These are phyloP conservation scores for Tolypocladium nubicola DNA, from an alignment of 2,329 filamentous ascomycete genomes.

Conservation along the genomic window DNA sequence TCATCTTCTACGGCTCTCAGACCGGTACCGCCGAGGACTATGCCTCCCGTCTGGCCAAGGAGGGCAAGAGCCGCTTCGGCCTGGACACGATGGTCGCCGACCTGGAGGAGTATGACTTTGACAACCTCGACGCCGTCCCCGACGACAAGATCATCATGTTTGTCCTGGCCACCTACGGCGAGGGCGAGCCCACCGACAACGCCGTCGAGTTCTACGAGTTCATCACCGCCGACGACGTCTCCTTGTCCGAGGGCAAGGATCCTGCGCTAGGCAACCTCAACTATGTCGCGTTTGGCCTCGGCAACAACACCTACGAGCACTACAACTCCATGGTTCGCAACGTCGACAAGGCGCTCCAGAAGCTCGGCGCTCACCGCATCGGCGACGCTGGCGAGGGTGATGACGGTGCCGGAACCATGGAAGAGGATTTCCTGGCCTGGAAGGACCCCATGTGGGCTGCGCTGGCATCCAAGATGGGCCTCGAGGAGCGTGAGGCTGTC, in stretches of 20 bases:
- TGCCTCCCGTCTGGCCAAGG: constrained; percentile 89
- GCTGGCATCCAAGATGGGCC: constrained; percentile 68
- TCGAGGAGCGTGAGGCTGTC: constrained; percentile 91
- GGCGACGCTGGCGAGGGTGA: constrained; percentile 90
- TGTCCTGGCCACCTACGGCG: constrained; percentile 91
- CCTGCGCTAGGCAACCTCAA: constrained; percentile 73
- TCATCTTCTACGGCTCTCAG: constrained; percentile 97
- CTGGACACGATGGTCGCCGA: constrained; percentile 98
- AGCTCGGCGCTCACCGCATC: constrained; percentile 74
- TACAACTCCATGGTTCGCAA: constrained; percentile 98
- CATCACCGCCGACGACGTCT: constrained; percentile 67
- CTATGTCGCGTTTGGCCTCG: constrained; percentile 90
- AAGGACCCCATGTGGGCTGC: constrained; percentile 98
- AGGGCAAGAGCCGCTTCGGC: constrained; percentile 91
- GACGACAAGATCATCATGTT: constrained; percentile 91
- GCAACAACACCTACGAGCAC: constrained; percentile 99
- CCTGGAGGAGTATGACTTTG: constrained; percentile 94
- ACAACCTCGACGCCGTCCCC: constrained; percentile 81
- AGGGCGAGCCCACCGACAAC: constrained; percentile 97
- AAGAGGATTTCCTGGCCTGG: constrained; percentile 98
- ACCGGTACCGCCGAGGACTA: constrained; percentile 98
- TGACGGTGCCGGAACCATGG: constrained; percentile 97
- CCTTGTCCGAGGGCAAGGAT: constrained; percentile 67
- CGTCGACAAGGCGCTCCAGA: constrained; percentile 69
- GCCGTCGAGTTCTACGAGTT: constrained; percentile 99